Evolutionary conservation across 441 rosid species (phyloP).

Genomic region (Pelargonium cotyledonis): DNA sequence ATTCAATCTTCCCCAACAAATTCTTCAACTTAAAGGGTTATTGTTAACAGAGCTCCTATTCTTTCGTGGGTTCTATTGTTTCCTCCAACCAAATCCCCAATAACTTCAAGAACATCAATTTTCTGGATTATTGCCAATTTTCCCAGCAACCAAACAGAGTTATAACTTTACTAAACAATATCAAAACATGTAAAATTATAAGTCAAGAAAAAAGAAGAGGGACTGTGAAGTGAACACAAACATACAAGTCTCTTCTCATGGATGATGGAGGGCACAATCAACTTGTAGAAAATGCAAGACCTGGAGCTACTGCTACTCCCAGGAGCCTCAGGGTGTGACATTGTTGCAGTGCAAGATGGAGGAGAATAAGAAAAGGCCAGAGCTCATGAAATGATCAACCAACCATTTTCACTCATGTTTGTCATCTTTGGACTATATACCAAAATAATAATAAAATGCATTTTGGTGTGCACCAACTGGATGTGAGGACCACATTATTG

Average conservation of each 20-base stretch:
- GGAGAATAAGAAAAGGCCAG: neutral
- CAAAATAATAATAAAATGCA: neutral
- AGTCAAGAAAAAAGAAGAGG: neutral
- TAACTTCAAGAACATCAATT: neutral
- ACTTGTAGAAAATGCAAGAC: constrained; percentile 9
- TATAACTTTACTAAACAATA: neutral
- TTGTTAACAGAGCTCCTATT: constrained; percentile 1
- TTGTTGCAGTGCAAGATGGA: too few relatives aligned
- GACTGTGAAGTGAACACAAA: neutral
- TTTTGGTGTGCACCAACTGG: constrained; percentile 9
- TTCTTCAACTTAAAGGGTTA: constrained; percentile 3
- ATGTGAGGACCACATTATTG: constrained; percentile 4
- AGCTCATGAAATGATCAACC: constrained; percentile 5
- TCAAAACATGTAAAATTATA: too few relatives aligned
- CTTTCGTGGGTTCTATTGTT: neutral
- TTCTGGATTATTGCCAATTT: neutral
- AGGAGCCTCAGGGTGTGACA: constrained; percentile 2
- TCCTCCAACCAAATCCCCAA: constrained; percentile 4
- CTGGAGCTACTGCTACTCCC: neutral
- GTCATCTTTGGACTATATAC: constrained; percentile 6
- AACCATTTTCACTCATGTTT: neutral
- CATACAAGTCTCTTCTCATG: constrained; percentile 5
- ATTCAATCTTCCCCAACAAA: neutral
- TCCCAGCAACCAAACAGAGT: neutral
- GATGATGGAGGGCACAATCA: constrained; percentile 8